These are phyloP conservation scores for Polytolypa hystricis DNA, from an alignment of 2,329 filamentous ascomycete genomes.

Conservation along the genomic window DNA sequence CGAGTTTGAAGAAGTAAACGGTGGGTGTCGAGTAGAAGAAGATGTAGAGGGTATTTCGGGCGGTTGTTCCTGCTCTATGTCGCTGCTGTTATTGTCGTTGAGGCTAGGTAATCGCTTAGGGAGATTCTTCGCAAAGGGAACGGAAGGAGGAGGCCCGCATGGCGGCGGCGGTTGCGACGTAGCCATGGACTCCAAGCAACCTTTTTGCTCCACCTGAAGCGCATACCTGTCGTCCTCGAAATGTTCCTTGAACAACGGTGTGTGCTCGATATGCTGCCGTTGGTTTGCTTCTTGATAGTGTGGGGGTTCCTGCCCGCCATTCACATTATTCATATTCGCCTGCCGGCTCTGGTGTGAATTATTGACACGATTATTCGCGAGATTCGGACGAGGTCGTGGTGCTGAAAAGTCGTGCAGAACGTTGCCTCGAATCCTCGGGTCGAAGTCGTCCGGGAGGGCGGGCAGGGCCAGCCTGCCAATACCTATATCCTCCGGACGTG, in stretches of 20 bases:
- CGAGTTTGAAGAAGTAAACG: no score
- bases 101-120: constrained; percentile 25
- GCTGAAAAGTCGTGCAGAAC: constrained; percentile 56
- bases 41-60: no score
- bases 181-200: constrained; percentile 32
- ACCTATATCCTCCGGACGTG: constrained; percentile 40
- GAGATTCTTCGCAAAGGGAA: constrained; percentile 35
- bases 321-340: background rate
- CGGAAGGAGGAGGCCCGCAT: constrained; percentile 27
- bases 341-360: background rate
- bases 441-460: constrained; percentile 49
- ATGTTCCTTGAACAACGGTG: constrained; percentile 50
- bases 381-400: constrained; percentile 39
- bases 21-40: no score
- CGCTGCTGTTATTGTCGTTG: constrained; percentile 6
- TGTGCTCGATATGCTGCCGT: constrained; percentile 35
- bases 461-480: constrained; percentile 39
- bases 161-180: constrained; percentile 21
- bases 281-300: constrained; percentile 10
- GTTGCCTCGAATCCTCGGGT: constrained; percentile 52
- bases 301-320: no score
- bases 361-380: constrained; percentile 17
- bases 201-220: constrained; percentile 32
- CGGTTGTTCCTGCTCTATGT: background rate
- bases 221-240: constrained; percentile 41